phyloP scores from a whole-genome alignment of 208 protist species.

The Leishmania major region DNA sequence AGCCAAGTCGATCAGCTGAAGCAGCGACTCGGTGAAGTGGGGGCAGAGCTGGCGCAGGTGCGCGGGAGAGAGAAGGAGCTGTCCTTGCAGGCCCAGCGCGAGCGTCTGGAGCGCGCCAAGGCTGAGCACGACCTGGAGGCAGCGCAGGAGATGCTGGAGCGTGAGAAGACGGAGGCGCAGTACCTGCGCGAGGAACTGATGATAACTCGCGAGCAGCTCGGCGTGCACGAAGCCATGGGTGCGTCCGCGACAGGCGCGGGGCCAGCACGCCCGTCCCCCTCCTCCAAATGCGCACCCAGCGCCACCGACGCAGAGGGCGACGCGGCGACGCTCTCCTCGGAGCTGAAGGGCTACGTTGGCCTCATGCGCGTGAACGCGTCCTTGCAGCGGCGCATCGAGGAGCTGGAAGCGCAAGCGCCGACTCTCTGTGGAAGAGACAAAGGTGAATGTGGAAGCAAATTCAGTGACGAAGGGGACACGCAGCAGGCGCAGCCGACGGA shows the following conservation, averaged over 20 bases:
- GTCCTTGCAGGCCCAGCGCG: constrained; percentile 35
- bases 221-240: constrained; percentile 33
- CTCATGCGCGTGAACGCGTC: constrained; percentile 66
- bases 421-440: background rate
- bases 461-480: background rate
- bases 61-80: constrained; percentile 51
- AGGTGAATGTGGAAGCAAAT: background rate
- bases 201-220: constrained; percentile 43
- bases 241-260: background rate
- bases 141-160: constrained; percentile 25
- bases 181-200: constrained; percentile 51
- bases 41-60: constrained; percentile 48
- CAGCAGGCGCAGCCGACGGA: background rate
- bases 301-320: constrained; percentile 15
- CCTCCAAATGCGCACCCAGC: background rate
- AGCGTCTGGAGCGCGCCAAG: constrained; percentile 40
- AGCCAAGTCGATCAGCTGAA: constrained; percentile 53
- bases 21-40: constrained; percentile 63
- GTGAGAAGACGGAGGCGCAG: constrained; percentile 28
- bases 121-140: constrained; percentile 37
- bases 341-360: constrained; percentile 67
- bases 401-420: constrained; percentile 41
- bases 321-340: constrained; percentile 33
- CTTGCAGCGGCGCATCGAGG: constrained; percentile 40
- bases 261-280: background rate